phyloP scores from a whole-genome alignment of 805 yeast species.

The Yarrowia osloensis region DNA sequence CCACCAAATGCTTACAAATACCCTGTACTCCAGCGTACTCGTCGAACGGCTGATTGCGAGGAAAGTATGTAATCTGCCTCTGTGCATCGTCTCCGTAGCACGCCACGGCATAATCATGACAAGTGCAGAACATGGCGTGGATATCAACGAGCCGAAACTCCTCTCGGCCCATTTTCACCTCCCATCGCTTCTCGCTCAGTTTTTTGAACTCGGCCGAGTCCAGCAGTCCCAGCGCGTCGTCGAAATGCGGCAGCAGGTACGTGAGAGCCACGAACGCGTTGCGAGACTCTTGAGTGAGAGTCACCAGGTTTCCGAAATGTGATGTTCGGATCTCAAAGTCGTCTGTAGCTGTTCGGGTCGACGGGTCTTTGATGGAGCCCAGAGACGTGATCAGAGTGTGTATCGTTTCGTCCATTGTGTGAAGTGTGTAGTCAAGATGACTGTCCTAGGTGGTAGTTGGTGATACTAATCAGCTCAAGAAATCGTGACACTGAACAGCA shows the following conservation, averaged over 20 bases:
- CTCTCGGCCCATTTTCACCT: background rate
- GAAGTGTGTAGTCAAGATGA: no score
- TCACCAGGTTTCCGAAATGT: conserved; percentile 12
- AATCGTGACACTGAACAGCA: no score
- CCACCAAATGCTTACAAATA: conserved; percentile 11
- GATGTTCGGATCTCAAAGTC: conserved; percentile 10
- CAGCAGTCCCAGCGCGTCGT: conserved; percentile 7
- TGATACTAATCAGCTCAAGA: no score
- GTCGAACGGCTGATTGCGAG: conserved; percentile 12
- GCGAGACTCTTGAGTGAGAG: conserved; percentile 1
- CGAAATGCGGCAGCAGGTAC: conserved; percentile 1
- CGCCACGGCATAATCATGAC: background rate
- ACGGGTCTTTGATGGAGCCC: conserved; percentile 12
- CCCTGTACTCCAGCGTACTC: conserved; percentile 19
- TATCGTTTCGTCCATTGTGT: conserved; percentile 5
- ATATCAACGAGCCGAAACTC: conserved; percentile 14
- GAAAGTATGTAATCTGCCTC: background rate
- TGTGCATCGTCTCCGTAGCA: background rate
- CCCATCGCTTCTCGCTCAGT: conserved; percentile 1
- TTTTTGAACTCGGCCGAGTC: conserved; percentile 8
- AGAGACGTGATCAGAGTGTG: background rate
- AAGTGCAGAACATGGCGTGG: conserved; percentile 16
- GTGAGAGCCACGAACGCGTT: conserved; percentile 16
- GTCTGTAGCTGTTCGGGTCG: conserved; percentile 2
- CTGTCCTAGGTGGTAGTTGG: no score